Conservation (phyloP, 2,329 filamentous ascomycete species). For the Xylaria arbuscula region DNA sequence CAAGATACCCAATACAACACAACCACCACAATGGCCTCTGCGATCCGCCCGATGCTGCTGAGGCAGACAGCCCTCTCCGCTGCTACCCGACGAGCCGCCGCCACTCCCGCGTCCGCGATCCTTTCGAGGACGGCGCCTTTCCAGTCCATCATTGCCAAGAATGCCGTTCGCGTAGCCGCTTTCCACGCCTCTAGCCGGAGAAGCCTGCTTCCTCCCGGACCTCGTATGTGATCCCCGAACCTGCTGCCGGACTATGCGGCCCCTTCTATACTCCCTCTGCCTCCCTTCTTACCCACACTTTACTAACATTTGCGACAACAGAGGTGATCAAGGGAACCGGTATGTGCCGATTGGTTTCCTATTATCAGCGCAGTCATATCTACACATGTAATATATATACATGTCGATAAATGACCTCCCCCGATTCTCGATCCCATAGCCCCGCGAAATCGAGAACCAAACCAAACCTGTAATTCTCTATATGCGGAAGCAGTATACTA, state of each 20-base stretch:
- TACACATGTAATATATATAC: background rate
- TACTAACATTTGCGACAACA: conserved; percentile 61
- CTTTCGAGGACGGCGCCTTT: conserved; percentile 49
- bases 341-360: conserved; percentile 55
- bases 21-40: conserved; percentile 63
- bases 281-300: conserved; percentile 14
- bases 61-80: conserved; percentile 62
- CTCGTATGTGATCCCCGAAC: conserved; percentile 70
- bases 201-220: conserved; percentile 82
- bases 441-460: background rate
- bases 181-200: conserved; percentile 87
- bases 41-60: conserved; percentile 65
- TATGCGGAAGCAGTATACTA: background rate
- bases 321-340: conserved; percentile 80
- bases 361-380: background rate
- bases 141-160: conserved; percentile 48
- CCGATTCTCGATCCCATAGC: too few species aligned
- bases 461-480: background rate
- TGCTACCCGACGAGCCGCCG: conserved; percentile 53
- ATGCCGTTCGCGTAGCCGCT: conserved; percentile 71
- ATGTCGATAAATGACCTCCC: background rate
- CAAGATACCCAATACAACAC: background rate
- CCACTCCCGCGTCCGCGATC: conserved; percentile 47
- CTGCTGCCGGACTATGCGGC: conserved; percentile 23
- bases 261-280: background rate